A percentile compares a stretch with the other conserved stretches of the same genome.
Conservation (phyloP, 1,284 basidiomycete genomes). For the Trichosporon coremiiforme region DNA sequence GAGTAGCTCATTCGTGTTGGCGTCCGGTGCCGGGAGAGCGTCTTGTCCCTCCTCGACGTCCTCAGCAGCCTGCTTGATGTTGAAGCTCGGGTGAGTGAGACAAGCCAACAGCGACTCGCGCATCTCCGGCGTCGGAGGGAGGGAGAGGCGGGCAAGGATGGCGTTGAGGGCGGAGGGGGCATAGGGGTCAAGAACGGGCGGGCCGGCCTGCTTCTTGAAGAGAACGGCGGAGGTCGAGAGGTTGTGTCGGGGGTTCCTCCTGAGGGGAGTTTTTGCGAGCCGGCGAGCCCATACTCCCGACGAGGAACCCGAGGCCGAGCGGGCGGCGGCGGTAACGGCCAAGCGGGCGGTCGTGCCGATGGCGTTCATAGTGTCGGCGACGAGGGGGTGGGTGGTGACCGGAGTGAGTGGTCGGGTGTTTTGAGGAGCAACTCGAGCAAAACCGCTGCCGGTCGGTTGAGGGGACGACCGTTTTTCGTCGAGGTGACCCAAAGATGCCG, state of each 20-base stretch:
- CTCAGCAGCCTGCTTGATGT: slow-evolving; percentile 31
- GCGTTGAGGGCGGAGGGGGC: slow-evolving; percentile 45
- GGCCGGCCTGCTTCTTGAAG: slow-evolving; percentile 21
- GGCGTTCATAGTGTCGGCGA: slow-evolving; percentile 18
- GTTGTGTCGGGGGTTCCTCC: slow-evolving; percentile 22
- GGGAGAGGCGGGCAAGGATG: slow-evolving; percentile 48
- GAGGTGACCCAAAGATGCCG: slow-evolving; percentile 18
- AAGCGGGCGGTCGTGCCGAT: slow-evolving; percentile 8
- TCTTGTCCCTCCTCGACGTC: not conserved
- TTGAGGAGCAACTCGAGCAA: not conserved
- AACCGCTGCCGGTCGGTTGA: slow-evolving; percentile 12
- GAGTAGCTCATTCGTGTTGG: slow-evolving; percentile 75
- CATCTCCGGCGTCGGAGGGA: slow-evolving; percentile 39
- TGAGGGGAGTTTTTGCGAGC: slow-evolving; percentile 32
- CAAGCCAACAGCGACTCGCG: slow-evolving; percentile 46
- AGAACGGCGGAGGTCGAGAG: slow-evolving; percentile 22
- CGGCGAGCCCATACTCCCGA: slow-evolving; percentile 32
- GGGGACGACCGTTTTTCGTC: slow-evolving; percentile 17
- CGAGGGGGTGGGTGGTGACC: not conserved
- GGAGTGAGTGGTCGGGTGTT: slow-evolving; percentile 17
- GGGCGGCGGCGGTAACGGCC: slow-evolving; percentile 15
- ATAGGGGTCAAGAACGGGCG: slow-evolving; percentile 25
- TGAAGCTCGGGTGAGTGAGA: slow-evolving; percentile 75
- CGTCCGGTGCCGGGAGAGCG: slow-evolving; percentile 55
- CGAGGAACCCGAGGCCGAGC: slow-evolving; percentile 16